A percentile compares a stretch with the other conserved stretches of the same genome.
phyloP scores from a whole-genome alignment of 768 basidiomycete genomes.

The Multifurca ochricompacta region DNA sequence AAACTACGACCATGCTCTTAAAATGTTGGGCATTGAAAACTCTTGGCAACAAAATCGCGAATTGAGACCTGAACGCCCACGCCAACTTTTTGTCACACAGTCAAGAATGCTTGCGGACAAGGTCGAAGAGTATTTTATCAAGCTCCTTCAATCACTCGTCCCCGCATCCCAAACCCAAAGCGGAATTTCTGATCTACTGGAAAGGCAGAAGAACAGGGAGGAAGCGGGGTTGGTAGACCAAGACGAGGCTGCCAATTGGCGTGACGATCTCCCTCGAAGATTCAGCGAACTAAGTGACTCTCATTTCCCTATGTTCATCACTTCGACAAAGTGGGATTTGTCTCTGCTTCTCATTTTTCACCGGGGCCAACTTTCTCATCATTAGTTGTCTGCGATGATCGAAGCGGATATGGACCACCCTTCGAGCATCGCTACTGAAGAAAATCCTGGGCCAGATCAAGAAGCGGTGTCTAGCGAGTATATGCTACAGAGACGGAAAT shows the following conservation, averaged over 20 bases:
- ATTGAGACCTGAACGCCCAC: conserved; percentile 33
- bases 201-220: conserved; percentile 17
- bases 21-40: conserved; percentile 61
- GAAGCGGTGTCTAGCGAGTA: conserved; percentile 7
- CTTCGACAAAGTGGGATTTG: conserved; percentile 48
- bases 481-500: conserved; percentile 11
- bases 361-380: not conserved
- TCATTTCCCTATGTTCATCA: conserved; percentile 66
- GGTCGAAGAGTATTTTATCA: conserved; percentile 58
- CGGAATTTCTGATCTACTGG: conserved; percentile 31
- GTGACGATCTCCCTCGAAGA: conserved; percentile 38
- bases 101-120: conserved; percentile 59
- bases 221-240: conserved; percentile 30
- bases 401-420: conserved; percentile 37
- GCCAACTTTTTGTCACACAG: conserved; percentile 72
- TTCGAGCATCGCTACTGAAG: not conserved
- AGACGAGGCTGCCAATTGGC: conserved; percentile 40
- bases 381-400: conserved; percentile 41
- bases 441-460: not conserved
- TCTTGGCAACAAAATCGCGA: conserved; percentile 36
- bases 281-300: conserved; percentile 51
- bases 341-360: not conserved
- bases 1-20: conserved; percentile 75
- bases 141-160: conserved; percentile 40
- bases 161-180: conserved; percentile 31